Evolutionary conservation across 345 rosid species (phyloP).

Genomic region (Pugionium dolabratum): DNA sequence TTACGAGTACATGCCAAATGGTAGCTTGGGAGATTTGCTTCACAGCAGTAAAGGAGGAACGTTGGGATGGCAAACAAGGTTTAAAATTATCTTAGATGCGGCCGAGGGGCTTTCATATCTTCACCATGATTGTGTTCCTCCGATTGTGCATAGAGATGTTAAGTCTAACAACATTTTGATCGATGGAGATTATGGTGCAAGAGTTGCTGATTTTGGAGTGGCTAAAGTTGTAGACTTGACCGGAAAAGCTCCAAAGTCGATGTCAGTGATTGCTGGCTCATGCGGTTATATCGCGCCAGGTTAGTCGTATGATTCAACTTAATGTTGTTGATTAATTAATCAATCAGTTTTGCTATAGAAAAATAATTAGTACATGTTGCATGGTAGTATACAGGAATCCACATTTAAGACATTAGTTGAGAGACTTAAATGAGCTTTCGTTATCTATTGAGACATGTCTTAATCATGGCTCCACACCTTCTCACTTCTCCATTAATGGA

Average conservation of each 20-base stretch:
- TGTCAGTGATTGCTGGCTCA: slow-evolving; percentile 97
- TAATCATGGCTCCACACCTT: slow-evolving; percentile 38
- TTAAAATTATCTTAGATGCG: slow-evolving; percentile 76
- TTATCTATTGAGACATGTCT: slow-evolving; percentile 35
- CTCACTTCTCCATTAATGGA: slow-evolving; percentile 19
- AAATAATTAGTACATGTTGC: slow-evolving; percentile 19
- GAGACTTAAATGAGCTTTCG: slow-evolving; percentile 41
- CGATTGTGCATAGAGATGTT: slow-evolving; percentile 95
- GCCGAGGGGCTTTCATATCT: slow-evolving; percentile 95
- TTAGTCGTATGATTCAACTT: slow-evolving; percentile 40
- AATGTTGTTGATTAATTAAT: slow-evolving; percentile 4
- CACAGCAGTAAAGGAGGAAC: slow-evolving; percentile 83
- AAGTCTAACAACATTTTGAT: slow-evolving; percentile 92
- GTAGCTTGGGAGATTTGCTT: slow-evolving; percentile 92
- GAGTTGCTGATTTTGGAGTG: slow-evolving; percentile 95
- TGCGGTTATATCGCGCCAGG: slow-evolving; percentile 99
- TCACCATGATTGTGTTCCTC: slow-evolving; percentile 92
- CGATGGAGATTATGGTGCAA: slow-evolving; percentile 89
- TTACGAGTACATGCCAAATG: slow-evolving; percentile 96
- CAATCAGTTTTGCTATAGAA: not conserved
- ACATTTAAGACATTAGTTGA: slow-evolving; percentile 34
- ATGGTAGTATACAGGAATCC: slow-evolving; percentile 20
- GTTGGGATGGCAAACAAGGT: slow-evolving; percentile 86
- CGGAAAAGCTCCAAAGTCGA: slow-evolving; percentile 77
- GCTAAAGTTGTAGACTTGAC: slow-evolving; percentile 79